phyloP scores from a whole-genome alignment of 1,284 basidiomycete species.

The Singerocomus inundabilis region DNA sequence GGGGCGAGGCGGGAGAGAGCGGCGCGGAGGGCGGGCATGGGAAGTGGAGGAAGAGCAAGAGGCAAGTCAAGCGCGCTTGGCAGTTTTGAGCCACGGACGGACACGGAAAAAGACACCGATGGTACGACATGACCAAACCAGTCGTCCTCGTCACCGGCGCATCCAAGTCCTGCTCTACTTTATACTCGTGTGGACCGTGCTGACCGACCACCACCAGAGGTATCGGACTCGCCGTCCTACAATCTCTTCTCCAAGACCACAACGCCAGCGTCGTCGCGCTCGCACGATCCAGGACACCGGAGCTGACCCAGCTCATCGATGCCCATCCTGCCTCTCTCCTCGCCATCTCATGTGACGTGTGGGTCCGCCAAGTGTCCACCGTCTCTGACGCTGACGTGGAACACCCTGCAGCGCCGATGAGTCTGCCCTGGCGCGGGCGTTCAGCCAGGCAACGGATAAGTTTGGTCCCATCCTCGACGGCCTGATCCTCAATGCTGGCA shows the following conservation, averaged over 20 bases:
- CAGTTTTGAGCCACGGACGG: slow-evolving; percentile 32
- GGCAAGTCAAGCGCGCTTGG: slow-evolving; percentile 12
- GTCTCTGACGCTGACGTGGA: not conserved
- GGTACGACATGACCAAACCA: slow-evolving; percentile 35
- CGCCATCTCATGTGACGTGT: slow-evolving; percentile 71
- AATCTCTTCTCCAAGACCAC: slow-evolving; percentile 59
- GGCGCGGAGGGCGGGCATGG: slow-evolving; percentile 63
- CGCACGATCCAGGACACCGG: slow-evolving; percentile 65
- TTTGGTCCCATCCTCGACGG: slow-evolving; percentile 65
- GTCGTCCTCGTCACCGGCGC: slow-evolving; percentile 74
- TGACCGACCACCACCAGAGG: slow-evolving; percentile 50
- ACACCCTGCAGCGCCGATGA: slow-evolving; percentile 51
- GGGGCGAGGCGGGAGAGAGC: slow-evolving; percentile 66
- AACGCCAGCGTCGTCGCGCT: slow-evolving; percentile 70
- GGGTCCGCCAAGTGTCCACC: slow-evolving; percentile 35
- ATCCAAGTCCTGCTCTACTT: slow-evolving; percentile 52
- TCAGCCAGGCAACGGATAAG: slow-evolving; percentile 45
- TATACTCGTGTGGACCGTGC: not conserved
- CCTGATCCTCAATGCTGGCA: slow-evolving; percentile 79
- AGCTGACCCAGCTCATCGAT: slow-evolving; percentile 54
- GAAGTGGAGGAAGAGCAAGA: slow-evolving; percentile 28
- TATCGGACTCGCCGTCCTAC: slow-evolving; percentile 75
- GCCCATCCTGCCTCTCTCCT: slow-evolving; percentile 46
- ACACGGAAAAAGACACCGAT: slow-evolving; percentile 23
- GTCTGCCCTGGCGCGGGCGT: slow-evolving; percentile 50